Conservation (phyloP, 78 protist genomes). For the Cavenderia fasciculata region DNA sequence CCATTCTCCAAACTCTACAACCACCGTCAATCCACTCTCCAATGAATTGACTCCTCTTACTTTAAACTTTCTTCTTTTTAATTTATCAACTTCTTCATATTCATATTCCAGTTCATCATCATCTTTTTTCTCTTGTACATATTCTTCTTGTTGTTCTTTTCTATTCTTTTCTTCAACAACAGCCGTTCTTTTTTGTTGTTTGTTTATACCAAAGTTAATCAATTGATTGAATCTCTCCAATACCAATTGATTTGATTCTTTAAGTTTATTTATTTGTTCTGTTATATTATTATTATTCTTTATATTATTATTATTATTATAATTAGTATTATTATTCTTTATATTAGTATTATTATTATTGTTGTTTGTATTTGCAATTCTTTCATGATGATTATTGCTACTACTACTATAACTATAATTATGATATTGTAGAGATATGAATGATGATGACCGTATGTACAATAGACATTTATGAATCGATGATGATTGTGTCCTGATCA, state of each 20-base stretch:
- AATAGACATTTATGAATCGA: too few relatives aligned
- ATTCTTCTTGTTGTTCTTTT: constrained; percentile 74
- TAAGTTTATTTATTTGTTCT: neutral
- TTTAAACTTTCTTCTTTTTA: too few relatives aligned
- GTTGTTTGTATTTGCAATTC: neutral
- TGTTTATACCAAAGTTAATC: neutral
- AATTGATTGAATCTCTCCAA: too few relatives aligned
- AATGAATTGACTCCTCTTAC: neutral
- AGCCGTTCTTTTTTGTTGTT: neutral
- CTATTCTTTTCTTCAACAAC: constrained; percentile 65
- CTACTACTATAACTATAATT: neutral
- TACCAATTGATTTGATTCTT: too few relatives aligned
- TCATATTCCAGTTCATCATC: neutral
- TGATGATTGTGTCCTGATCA: too few relatives aligned
- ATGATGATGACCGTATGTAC: too few relatives aligned
- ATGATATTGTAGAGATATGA: too few relatives aligned
- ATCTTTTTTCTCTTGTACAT: neutral
- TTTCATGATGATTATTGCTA: neutral
- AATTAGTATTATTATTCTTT: neutral
- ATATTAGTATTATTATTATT: neutral
- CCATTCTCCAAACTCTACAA: constrained; percentile 2
- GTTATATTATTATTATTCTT: neutral
- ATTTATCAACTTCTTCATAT: neutral
- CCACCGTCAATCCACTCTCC: neutral
- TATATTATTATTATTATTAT: neutral